Evolutionary conservation across 345 rosid genomes (phyloP).

Genomic region (thale cress (Arabidopsis thaliana)): DNA sequence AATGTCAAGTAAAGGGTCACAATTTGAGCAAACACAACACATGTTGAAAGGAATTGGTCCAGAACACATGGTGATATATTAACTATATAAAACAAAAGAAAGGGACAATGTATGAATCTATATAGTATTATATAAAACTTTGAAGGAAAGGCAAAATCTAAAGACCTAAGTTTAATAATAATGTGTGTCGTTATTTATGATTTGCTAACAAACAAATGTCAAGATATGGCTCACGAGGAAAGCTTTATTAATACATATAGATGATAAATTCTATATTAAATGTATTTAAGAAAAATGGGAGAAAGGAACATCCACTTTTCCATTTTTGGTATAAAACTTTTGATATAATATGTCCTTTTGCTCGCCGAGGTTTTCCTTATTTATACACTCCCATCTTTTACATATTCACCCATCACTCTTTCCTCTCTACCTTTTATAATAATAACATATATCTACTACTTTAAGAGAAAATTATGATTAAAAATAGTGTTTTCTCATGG

Average conservation of each 20-base stretch:
- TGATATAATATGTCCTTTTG: constrained; percentile 42
- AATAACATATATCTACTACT: background rate
- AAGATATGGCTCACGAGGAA: constrained; percentile 45
- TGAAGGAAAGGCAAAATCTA: constrained; percentile 35
- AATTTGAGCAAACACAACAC: constrained; percentile 44
- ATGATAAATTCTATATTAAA: constrained; percentile 13
- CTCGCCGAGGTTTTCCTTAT: constrained; percentile 48
- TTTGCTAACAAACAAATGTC: constrained; percentile 43
- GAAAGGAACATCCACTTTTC: constrained; percentile 50
- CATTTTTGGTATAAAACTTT: constrained; percentile 43
- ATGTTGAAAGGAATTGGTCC: constrained; percentile 44
- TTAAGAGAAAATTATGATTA: constrained; percentile 13
- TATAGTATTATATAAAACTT: constrained; percentile 12
- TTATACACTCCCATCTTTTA: constrained; percentile 36
- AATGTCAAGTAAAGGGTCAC: constrained; percentile 24
- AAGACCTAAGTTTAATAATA: constrained; percentile 37
- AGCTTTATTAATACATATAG: constrained; percentile 22
- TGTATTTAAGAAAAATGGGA: background rate
- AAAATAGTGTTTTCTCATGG: constrained; percentile 21
- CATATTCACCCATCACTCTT: constrained; percentile 39
- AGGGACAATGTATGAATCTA: constrained; percentile 38
- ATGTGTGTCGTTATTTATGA: constrained; percentile 42
- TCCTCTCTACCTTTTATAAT: constrained; percentile 5
- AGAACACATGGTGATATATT: constrained; percentile 35
- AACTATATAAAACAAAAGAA: constrained; percentile 41